Conservation (phyloP, 129 eudicot species). For the Cynara cardunculus region DNA sequence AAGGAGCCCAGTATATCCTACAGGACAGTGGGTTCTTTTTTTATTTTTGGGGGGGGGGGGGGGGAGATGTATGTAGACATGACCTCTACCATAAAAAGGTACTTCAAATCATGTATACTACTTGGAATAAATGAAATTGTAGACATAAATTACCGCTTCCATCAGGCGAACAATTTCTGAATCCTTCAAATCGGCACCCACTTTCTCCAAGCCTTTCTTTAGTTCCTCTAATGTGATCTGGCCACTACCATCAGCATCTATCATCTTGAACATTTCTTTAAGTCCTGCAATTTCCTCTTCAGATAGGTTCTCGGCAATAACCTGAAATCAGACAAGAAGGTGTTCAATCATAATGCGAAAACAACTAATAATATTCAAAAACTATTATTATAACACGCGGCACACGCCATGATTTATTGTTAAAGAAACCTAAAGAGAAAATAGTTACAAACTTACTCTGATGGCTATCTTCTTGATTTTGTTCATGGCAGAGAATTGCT, state of each 20-base stretch:
- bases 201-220: slow-evolving; percentile 68
- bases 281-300: slow-evolving; percentile 98
- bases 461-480: slow-evolving; percentile 92
- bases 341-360: background rate
- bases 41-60: no score
- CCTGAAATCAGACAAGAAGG: slow-evolving; percentile 40
- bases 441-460: slow-evolving; percentile 47
- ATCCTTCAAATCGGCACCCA: slow-evolving; percentile 75
- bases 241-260: slow-evolving; percentile 82
- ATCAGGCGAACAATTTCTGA: slow-evolving; percentile 62
- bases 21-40: no score
- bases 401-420: background rate
- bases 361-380: background rate
- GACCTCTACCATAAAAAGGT: background rate
- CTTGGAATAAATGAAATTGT: background rate
- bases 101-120: background rate
- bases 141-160: slow-evolving; percentile 62
- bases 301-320: slow-evolving; percentile 84
- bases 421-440: background rate
- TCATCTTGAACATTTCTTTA: slow-evolving; percentile 91
- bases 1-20: no score
- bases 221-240: slow-evolving; percentile 87
- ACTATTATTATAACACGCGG: background rate
- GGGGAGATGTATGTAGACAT: background rate
- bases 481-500: slow-evolving; percentile 94